Evolutionary conservation across 2,329 filamentous ascomycete species (phyloP), one percentile per base, ranked within the genome.

Genomic region (Trichoderma koningiopsis): DNA sequence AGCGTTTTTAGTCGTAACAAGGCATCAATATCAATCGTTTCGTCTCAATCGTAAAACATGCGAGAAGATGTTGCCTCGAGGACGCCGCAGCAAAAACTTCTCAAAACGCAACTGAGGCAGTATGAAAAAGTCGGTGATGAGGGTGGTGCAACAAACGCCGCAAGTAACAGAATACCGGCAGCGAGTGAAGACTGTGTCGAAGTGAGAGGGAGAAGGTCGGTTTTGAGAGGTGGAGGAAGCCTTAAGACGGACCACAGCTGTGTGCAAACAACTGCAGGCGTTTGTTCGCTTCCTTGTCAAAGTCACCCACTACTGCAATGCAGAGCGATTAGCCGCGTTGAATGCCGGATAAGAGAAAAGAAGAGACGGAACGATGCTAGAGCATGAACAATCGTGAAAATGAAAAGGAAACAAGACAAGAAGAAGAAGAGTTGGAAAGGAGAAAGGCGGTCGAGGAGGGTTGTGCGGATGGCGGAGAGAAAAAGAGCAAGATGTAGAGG

Each of bases 291-390:
- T 72, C 66, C 61, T 71, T 69, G 71, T 69, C 68, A 70, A 49
- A 69, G 67, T 69, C 70, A 70, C 72, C 75, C 74, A 72, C 75
- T 76, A 74, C 75, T 76, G 75, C 75, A 76, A 77, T 76, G 75
- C 75, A 77, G 72, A 75, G 70, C 71, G 74, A 73, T 77, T 76
- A 76, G 75, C 74, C 74, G 74, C 75, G 73, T 75, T 74, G 74
- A 70, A 73, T 72, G 75, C 73, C 71, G 73, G 66, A 55, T 69
- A 70, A 70, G 67, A 70, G 56, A 68, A 65, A 35, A 29, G 40
- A n/a, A 58, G 56, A 58, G 40, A 22, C 29, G 37, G 63, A 43
- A 49, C 19, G 47, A 49, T 49, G 47, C 47, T 49, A n/a, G n/a
- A n/a, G 47, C 47, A 49, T 22, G 22, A 49, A 24, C 0, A 43